phyloP scores from a whole-genome alignment of 108 stramenopile genomes.

The Poteriospumella lacustris region DNA sequence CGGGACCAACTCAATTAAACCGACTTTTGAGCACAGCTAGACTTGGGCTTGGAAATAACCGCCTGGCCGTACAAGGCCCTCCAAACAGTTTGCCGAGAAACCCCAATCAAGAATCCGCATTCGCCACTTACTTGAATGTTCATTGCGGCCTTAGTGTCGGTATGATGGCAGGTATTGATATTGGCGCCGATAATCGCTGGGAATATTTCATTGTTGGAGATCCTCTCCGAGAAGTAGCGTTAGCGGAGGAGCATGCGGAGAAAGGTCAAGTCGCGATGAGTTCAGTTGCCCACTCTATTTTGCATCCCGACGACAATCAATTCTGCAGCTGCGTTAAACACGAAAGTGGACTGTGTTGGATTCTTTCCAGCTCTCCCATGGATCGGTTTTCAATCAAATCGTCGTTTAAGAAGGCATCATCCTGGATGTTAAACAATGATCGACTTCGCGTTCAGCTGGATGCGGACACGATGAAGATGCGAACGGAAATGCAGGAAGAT shows the following conservation, averaged over 20 bases:
- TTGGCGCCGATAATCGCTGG: neutral
- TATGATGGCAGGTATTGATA: neutral
- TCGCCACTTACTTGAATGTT: neutral
- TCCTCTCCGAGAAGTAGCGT: neutral
- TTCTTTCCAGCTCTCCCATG: too few species aligned
- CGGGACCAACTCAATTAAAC: too few species aligned
- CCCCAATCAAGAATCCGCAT: neutral
- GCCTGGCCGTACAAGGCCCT: neutral
- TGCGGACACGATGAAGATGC: too few species aligned
- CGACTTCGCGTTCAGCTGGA: too few species aligned
- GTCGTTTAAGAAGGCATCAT: too few species aligned
- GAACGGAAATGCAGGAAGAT: too few species aligned
- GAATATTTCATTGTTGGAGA: neutral
- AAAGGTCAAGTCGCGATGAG: neutral
- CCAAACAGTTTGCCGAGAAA: neutral
- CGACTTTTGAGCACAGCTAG: neutral
- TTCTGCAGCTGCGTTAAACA: neutral
- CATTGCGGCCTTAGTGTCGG: neutral
- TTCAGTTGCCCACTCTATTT: neutral
- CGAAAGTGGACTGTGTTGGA: too few species aligned
- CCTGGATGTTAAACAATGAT: too few species aligned
- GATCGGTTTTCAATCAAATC: too few species aligned
- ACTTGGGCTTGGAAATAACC: neutral
- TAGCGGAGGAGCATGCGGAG: neutral
- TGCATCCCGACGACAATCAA: slow-evolving; percentile 5